Base-by-base conservation (phyloP, 495 filamentous ascomycete species). In the Aspergillus bertholletiae region DNA sequence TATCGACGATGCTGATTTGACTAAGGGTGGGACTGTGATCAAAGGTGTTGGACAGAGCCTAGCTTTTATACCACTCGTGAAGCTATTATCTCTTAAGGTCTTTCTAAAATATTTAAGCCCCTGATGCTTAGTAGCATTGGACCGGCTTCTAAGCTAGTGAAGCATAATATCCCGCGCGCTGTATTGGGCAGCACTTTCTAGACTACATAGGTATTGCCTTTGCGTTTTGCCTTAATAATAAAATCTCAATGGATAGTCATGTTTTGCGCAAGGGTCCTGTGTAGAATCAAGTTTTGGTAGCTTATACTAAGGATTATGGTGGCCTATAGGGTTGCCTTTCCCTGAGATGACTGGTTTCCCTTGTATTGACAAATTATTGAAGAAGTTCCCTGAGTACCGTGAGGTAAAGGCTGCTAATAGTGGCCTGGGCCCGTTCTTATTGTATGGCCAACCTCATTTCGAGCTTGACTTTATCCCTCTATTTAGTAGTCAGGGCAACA, bases 401-500 rank as follows among this genome's bases (percentile, higher is more conserved):
- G 68, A 74, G 17, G 70, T 72, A 26, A 81, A 81, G 58, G 71
- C 68, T 22, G 64, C 59, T 2, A 82, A 83, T 64, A 78, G 76
- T 4, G 77, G 76, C 0, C 54, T 74, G 3, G 83, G 85, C 55
- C 82, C 82, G 8, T 84, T 85, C 58, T 76, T 79, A 5, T 83
- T 83, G 5, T 76, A 60, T 27, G 78, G 77, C 22, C 81, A 86
- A 61, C 82, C 83, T 37, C 82, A 86, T 62, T 85, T 86, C 58
- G 82, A 87, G 70, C 73, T 87, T 49, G 82, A 85, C 61, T 86
- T 86, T 53, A 77, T 85, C 41, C 70, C 74, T 48, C 77, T 84
- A 71, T 86, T 84, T 65, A 69, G 73, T 46, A 74, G 72, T 53
- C n/a, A n/a, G n/a, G n/a, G n/a, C n/a, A n/a, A n/a, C n/a, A n/a